These are phyloP conservation scores for Trichoderma hamatum DNA, from an alignment of 2,329 filamentous ascomycete genomes.

Conservation along the genomic window DNA sequence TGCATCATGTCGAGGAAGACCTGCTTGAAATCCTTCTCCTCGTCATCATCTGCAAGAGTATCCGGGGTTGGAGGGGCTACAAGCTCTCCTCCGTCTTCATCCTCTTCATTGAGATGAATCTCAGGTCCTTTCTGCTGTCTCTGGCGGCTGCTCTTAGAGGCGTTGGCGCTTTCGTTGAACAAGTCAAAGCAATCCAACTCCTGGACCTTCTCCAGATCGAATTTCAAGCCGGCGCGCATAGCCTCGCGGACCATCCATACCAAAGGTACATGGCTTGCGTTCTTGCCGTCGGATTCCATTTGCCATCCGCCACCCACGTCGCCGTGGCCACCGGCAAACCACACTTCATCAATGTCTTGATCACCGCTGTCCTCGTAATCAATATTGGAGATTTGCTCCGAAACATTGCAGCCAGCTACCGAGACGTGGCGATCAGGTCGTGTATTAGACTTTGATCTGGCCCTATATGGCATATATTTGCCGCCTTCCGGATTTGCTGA, in stretches of 20 bases:
- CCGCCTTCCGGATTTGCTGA: conserved; percentile 7
- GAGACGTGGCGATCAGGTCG: conserved; percentile 33
- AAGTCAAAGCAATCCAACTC: conserved; percentile 61
- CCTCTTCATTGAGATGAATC: conserved; percentile 31
- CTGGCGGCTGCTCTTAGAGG: not conserved
- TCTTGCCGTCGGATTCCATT: conserved; percentile 57
- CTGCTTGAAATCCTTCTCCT: conserved; percentile 30
- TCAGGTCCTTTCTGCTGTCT: conserved; percentile 28
- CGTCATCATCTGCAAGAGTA: conserved; percentile 32
- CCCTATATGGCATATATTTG: conserved; percentile 47
- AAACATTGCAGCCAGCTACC: not conserved
- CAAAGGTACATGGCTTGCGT: conserved; percentile 68
- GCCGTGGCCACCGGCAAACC: conserved; percentile 78
- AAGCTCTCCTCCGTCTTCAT: conserved; percentile 25
- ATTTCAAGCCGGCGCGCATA: conserved; percentile 66
- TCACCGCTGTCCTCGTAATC: conserved; percentile 40
- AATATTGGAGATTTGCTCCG: conserved; percentile 3
- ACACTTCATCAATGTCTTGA: conserved; percentile 79
- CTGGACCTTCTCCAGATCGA: conserved; percentile 69
- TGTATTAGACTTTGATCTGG: conserved; percentile 42
- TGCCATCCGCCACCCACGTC: conserved; percentile 81
- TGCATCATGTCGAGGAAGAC: conserved; percentile 63
- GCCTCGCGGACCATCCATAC: conserved; percentile 69
- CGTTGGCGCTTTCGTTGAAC: conserved; percentile 15
- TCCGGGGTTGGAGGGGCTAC: conserved; percentile 31